Conservation (phyloP, 2,329 filamentous ascomycete genomes). For the Fusarium foetens region DNA sequence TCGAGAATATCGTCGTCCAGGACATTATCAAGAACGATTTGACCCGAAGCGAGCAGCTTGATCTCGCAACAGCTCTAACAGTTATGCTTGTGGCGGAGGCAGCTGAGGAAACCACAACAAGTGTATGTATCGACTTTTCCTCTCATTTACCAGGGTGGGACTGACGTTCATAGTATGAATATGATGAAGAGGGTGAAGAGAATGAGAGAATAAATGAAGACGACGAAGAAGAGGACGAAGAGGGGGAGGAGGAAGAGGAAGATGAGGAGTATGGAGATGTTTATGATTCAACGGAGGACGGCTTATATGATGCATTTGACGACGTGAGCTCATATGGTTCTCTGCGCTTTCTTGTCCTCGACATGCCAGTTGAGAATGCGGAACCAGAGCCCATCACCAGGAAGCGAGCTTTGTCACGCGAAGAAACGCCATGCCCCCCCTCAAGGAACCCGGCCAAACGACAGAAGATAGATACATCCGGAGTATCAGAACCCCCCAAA, state of each 20-base stretch:
- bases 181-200: slow-evolving; percentile 23
- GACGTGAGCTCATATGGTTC: slow-evolving; percentile 13
- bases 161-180: slow-evolving; percentile 36
- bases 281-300: slow-evolving; percentile 12
- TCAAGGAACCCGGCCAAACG: slow-evolving; percentile 26
- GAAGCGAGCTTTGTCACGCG: slow-evolving; percentile 25
- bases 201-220: neutral
- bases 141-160: neutral
- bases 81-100: slow-evolving; percentile 11
- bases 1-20: slow-evolving; percentile 20
- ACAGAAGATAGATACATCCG: slow-evolving; percentile 14
- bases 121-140: slow-evolving; percentile 18
- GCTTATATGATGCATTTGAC: slow-evolving; percentile 7
- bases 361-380: slow-evolving; percentile 15
- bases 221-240: neutral
- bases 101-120: slow-evolving; percentile 13
- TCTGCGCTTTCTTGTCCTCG: slow-evolving; percentile 6
- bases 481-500: neutral
- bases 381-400: slow-evolving; percentile 11
- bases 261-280: slow-evolving; percentile 4
- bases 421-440: slow-evolving; percentile 16
- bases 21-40: slow-evolving; percentile 27
- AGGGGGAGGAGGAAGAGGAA: neutral
- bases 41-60: neutral
- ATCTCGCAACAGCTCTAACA: slow-evolving; percentile 21